Conservation (phyloP, 2,329 filamentous ascomycete species). For the Aspergillus amoenus region DNA sequence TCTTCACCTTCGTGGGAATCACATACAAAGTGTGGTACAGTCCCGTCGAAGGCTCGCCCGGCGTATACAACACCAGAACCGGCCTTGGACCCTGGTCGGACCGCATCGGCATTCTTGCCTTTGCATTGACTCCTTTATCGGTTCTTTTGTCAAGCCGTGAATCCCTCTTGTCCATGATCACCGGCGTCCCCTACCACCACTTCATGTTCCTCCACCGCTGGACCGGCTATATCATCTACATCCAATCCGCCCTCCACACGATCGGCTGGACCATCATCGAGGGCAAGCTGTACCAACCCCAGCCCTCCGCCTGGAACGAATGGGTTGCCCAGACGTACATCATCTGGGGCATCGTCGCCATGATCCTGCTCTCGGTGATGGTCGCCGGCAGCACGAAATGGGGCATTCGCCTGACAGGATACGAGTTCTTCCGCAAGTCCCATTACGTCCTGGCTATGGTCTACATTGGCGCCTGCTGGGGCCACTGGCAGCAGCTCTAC, state of each 20-base stretch:
- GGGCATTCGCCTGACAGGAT: conserved; percentile 66
- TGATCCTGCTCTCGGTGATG: conserved; percentile 62
- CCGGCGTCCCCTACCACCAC: conserved; percentile 71
- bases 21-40: conserved; percentile 68
- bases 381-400: conserved; percentile 59
- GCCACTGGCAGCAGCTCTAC: conserved; percentile 67
- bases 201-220: conserved; percentile 79
- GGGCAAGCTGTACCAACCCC: conserved; percentile 66
- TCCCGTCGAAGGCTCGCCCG: conserved; percentile 58
- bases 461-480: conserved; percentile 74
- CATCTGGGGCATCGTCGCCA: conserved; percentile 70
- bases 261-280: conserved; percentile 70
- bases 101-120: conserved; percentile 68
- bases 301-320: conserved; percentile 57
- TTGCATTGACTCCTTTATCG: conserved; percentile 70
- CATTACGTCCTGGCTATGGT: conserved; percentile 73
- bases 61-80: conserved; percentile 62
- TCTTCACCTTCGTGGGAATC: conserved; percentile 70
- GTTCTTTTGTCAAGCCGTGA: conserved; percentile 68
- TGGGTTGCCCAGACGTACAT: conserved; percentile 68
- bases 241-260: conserved; percentile 68
- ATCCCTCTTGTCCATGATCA: conserved; percentile 67
- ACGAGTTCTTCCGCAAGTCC: conserved; percentile 74
- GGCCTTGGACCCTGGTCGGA: conserved; percentile 68
- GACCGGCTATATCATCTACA: conserved; percentile 70